Evolutionary conservation across 2,329 filamentous ascomycete species (phyloP).

Genomic region (Trichoderma pleuroti): DNA sequence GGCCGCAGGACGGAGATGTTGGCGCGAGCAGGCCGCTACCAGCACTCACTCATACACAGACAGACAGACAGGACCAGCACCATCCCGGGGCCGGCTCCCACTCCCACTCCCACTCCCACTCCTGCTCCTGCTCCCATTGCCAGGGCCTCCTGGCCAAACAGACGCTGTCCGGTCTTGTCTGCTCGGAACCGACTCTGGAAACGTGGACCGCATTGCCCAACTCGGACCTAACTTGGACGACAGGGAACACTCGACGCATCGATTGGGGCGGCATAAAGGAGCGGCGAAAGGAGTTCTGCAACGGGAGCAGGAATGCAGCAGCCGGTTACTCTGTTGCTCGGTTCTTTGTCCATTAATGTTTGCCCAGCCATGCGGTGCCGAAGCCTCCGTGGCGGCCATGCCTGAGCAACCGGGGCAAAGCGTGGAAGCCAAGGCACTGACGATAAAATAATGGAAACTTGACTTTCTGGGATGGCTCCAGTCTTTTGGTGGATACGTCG

Average conservation of each 20-base stretch:
- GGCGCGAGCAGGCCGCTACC: background rate
- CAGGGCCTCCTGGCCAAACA: background rate
- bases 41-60: background rate
- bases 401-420: background rate
- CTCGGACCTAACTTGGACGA: background rate
- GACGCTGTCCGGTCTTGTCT: background rate
- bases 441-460: background rate
- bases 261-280: background rate
- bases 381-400: constrained; percentile 8
- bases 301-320: background rate
- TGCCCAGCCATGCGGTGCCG: background rate
- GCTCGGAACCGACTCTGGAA: background rate
- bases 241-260: background rate
- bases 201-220: background rate
- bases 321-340: background rate
- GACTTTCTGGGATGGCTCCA: background rate
- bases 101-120: background rate
- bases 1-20: background rate
- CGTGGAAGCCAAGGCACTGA: background rate
- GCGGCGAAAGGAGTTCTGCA: background rate
- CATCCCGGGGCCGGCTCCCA: background rate
- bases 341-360: background rate
- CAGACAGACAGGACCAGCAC: background rate
- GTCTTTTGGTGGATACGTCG: background rate
- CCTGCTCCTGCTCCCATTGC: no score